These are phyloP conservation scores for Fusarium sp. DNA, from an alignment of 2,329 filamentous ascomycete genomes.

Conservation along the genomic window DNA sequence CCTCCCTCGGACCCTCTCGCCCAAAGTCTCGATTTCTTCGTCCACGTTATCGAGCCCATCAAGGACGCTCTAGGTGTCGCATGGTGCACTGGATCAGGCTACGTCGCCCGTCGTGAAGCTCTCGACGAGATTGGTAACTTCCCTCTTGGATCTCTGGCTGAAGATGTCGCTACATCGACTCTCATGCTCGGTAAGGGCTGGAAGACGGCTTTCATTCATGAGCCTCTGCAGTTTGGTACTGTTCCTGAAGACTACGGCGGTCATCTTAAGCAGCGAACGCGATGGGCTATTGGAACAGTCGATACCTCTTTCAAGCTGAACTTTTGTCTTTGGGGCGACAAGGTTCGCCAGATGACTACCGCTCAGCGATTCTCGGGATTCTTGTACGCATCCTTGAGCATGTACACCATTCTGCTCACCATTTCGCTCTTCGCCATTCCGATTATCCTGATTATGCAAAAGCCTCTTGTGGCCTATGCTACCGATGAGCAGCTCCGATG, in stretches of 20 bases:
- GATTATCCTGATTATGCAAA: constrained; percentile 66
- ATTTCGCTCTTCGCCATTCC: constrained; percentile 68
- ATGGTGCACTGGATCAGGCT: constrained; percentile 74
- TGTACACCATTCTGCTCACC: constrained; percentile 66
- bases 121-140: constrained; percentile 71
- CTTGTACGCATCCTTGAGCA: constrained; percentile 64
- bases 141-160: constrained; percentile 67
- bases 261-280: constrained; percentile 66
- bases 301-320: constrained; percentile 69
- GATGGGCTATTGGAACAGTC: constrained; percentile 66
- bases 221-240: constrained; percentile 68
- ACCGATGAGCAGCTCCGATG: constrained; percentile 64
- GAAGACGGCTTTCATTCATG: constrained; percentile 69
- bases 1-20: constrained; percentile 67
- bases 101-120: constrained; percentile 67
- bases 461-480: constrained; percentile 66
- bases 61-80: constrained; percentile 64
- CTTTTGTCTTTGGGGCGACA: constrained; percentile 66
- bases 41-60: constrained; percentile 63
- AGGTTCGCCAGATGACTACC: constrained; percentile 63
- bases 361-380: constrained; percentile 69
- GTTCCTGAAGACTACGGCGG: constrained; percentile 66
- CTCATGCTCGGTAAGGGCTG: constrained; percentile 69
- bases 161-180: constrained; percentile 69
- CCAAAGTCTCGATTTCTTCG: constrained; percentile 68